Percentiles rank a stretch among this genome's conserved stretches.
phyloP scores from a whole-genome alignment of 106 monocot species.

The Vanilla planifolia region DNA sequence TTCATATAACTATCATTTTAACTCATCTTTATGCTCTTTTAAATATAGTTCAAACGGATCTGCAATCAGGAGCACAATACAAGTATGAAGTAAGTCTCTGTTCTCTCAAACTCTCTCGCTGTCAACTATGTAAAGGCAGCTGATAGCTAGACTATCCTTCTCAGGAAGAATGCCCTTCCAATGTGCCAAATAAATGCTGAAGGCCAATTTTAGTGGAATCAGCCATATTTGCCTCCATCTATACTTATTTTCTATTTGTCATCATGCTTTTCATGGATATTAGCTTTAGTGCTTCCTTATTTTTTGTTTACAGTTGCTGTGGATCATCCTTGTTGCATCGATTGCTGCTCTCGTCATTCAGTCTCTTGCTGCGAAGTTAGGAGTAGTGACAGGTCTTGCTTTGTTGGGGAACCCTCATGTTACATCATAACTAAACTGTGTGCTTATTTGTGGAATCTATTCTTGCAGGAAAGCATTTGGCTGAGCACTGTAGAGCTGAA shows the following conservation, averaged over 20 bases:
- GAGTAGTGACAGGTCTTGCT: constrained; percentile 75
- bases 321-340: constrained; percentile 88
- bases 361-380: constrained; percentile 77
- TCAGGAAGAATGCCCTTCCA: too few species aligned
- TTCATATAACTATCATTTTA: not conserved
- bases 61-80: constrained; percentile 76
- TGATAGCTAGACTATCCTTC: too few species aligned
- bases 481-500: constrained; percentile 91
- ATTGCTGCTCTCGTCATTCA: constrained; percentile 80
- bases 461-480: constrained; percentile 75
- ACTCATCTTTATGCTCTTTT: constrained; percentile 6
- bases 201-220: too few species aligned
- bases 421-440: not conserved
- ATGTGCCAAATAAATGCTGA: too few species aligned
- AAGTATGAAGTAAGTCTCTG: constrained; percentile 64
- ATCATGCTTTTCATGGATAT: not conserved
- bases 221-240: too few species aligned
- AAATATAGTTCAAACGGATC: constrained; percentile 77
- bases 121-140: too few species aligned
- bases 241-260: too few species aligned
- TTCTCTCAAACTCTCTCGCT: not conserved
- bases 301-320: constrained; percentile 45
- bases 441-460: not conserved
- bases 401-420: not conserved
- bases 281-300: not conserved